phyloP scores from a whole-genome alignment of 2,329 filamentous ascomycete species.

The Calonectria naviculata region DNA sequence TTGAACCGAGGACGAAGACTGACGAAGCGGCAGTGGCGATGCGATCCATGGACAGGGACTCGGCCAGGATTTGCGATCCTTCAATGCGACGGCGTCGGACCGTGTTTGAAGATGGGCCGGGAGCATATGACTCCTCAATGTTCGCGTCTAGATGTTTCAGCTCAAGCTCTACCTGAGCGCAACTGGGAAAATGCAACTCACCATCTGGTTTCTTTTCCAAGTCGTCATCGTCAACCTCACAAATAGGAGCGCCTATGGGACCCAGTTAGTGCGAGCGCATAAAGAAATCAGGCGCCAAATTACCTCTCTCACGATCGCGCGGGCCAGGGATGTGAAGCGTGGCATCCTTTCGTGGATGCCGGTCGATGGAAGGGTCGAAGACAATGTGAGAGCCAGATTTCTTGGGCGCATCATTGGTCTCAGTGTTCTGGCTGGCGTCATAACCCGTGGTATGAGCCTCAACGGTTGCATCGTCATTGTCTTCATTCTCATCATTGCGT shows the following conservation, averaged over 20 bases:
- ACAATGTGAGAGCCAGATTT: conserved; percentile 31
- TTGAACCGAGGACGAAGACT: conserved; percentile 50
- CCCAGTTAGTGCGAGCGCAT: too few species aligned
- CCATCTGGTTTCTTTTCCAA: background rate
- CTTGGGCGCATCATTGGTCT: background rate
- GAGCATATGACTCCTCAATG: conserved; percentile 22
- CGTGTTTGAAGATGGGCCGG: conserved; percentile 19
- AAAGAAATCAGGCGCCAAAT: background rate
- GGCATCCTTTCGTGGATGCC: conserved; percentile 36
- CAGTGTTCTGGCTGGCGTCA: background rate
- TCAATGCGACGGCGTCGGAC: conserved; percentile 38
- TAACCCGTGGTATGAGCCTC: background rate
- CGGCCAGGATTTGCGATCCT: conserved; percentile 33
- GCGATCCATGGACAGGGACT: conserved; percentile 48
- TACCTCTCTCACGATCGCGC: conserved; percentile 43
- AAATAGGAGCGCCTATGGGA: conserved; percentile 33
- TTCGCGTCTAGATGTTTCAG: conserved; percentile 26
- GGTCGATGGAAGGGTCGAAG: conserved; percentile 39
- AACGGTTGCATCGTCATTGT: background rate
- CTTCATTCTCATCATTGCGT: background rate
- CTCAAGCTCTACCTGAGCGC: conserved; percentile 19
- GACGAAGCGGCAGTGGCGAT: conserved; percentile 47
- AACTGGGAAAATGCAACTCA: background rate
- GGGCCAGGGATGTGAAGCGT: conserved; percentile 44
- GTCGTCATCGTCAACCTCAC: conserved; percentile 33